Evolutionary conservation across 257 asterid genomes (phyloP).

Genomic region (Handroanthus guayacan): DNA sequence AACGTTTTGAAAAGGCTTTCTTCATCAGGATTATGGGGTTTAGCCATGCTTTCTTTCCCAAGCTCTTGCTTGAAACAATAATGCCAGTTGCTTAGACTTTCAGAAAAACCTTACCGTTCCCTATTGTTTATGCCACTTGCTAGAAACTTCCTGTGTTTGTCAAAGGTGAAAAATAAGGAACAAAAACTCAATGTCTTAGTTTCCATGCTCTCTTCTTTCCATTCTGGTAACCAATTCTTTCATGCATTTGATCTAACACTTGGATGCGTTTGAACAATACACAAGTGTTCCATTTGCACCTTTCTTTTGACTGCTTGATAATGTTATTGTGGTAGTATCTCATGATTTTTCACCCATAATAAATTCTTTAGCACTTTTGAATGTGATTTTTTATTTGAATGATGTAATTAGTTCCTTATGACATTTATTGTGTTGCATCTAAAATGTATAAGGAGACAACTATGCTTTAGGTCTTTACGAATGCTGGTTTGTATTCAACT

Average conservation of each 20-base stretch:
- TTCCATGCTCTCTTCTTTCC: neutral
- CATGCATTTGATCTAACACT: neutral
- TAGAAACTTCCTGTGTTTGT: constrained; percentile 13
- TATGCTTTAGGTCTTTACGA: constrained; percentile 7
- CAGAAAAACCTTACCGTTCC: constrained; percentile 2
- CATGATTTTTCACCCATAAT: constrained; percentile 17
- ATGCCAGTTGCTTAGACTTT: constrained; percentile 8
- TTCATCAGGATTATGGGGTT: constrained; percentile 18
- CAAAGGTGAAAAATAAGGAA: constrained; percentile 2
- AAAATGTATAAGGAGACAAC: neutral
- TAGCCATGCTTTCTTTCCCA: constrained; percentile 19
- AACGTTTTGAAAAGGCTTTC: constrained; percentile 7
- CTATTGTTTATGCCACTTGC: neutral
- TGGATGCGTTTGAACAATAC: neutral
- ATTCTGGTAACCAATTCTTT: neutral
- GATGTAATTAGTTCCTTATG: constrained; percentile 15
- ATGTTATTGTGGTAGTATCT: neutral
- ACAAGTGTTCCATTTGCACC: neutral
- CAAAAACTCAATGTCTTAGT: neutral
- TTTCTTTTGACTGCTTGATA: constrained; percentile 9
- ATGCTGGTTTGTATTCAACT: constrained; percentile 23
- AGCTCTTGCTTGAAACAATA: neutral
- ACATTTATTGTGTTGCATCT: constrained; percentile 9
- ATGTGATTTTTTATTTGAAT: neutral
- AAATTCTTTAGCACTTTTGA: neutral